Base-by-base conservation (phyloP, 1,284 basidiomycete genomes). In the Puccinia horiana region DNA sequence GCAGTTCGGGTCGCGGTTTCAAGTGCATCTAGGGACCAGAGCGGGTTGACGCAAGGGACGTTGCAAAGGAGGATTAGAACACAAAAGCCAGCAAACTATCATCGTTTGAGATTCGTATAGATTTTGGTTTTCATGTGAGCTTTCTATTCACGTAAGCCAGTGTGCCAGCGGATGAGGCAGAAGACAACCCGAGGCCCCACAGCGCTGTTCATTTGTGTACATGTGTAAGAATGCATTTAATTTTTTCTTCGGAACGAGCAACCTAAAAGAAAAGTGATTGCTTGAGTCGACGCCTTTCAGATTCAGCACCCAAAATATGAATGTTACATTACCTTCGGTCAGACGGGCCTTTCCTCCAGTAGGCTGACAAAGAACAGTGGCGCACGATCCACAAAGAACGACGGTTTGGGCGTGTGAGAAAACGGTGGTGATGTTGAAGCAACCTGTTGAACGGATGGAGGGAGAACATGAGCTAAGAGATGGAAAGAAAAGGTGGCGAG, bases 291-390 rank as follows among this genome's bases (percentile, higher is more conserved):
- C 40, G 18, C 1, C 35, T 12, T 16, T 18, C 26, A 6, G 20
- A 8, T 52, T 14, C 2, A 40, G 52, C 23, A 20, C 56, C n/a
- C 42, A 35, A 54, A 32, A 29, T 2, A 42, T 32, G 18, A 16
- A 5, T 29, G 56, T 23, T n/a, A 18, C 54, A 90, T 86, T 87
- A 97, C 96, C 97, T 90, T 98, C 96, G 84, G 96, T 98, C 89
- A 99, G 89, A 88, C 96, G 92, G 86, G 96, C 96, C 91, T 94
- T 98, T 90, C 96, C 96, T 90, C 96, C 96, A 83, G 96, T 98
- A 81, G 97, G 97, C 89, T 98, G 96, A 91, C 95, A 98, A 85
- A 99, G 91, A 84, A 98, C 94, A 86, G 93, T 94, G 83, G 94
- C 92, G 91, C 96, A 99, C 80, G 94, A 93, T 84, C 92, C 92